Conservation (phyloP, 2,329 filamentous ascomycete species). For the Atkinsonella texensis region DNA sequence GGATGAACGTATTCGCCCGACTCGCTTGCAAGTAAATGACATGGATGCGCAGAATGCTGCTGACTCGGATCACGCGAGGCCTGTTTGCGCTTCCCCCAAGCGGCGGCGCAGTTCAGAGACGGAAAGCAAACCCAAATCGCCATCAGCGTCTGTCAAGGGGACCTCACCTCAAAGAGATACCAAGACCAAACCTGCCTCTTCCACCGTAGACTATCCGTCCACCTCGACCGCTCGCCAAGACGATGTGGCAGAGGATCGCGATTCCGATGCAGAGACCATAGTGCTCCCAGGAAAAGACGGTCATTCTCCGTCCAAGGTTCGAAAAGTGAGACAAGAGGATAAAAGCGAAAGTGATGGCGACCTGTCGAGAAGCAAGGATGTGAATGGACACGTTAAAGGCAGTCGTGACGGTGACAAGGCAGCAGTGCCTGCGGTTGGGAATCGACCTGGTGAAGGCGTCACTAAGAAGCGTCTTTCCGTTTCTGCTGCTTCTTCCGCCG, state of each 20-base stretch:
- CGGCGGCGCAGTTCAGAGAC: constrained; percentile 20
- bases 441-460: constrained; percentile 19
- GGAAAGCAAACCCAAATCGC: constrained; percentile 12
- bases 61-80: constrained; percentile 50
- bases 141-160: constrained; percentile 5
- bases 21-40: constrained; percentile 45
- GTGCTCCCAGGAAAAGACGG: constrained; percentile 55
- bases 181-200: constrained; percentile 1
- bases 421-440: constrained; percentile 20
- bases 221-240: constrained; percentile 14
- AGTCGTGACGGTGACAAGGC: constrained; percentile 20
- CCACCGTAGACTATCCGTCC: background rate
- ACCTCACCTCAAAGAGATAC: constrained; percentile 9
- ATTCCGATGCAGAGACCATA: constrained; percentile 62
- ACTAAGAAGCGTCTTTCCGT: constrained; percentile 39
- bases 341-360: constrained; percentile 43
- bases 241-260: constrained; percentile 39
- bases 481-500: constrained; percentile 17
- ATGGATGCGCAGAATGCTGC: constrained; percentile 59
- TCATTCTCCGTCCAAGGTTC: constrained; percentile 49
- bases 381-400: constrained; percentile 21
- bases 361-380: constrained; percentile 19
- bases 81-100: constrained; percentile 39
- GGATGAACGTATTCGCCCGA: constrained; percentile 45
- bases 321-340: constrained; percentile 55